Percentiles rank a stretch among this genome's conserved stretches.
Evolutionary conservation across 176 grass and related monocot species (phyloP).

Genomic region (Zea luxurians): DNA sequence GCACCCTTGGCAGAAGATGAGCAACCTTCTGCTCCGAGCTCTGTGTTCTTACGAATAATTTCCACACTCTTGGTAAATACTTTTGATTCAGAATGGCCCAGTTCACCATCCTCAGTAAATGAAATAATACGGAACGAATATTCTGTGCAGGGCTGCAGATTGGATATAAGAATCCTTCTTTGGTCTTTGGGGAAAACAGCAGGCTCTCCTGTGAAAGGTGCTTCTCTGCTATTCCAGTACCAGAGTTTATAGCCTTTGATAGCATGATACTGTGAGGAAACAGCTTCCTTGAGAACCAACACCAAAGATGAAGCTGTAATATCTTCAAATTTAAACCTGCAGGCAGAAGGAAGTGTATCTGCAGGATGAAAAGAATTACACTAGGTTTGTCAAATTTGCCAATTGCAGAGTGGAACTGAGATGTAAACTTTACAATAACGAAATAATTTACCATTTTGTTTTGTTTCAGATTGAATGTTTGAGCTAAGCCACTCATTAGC

Average conservation of each 20-base stretch:
- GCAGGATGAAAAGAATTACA: conserved; percentile 36
- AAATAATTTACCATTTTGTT: conserved; percentile 55
- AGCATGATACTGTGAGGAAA: conserved; percentile 46
- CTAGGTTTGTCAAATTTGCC: conserved; percentile 35
- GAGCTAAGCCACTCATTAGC: conserved; percentile 61
- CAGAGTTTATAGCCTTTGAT: conserved; percentile 94
- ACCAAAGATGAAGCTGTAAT: conserved; percentile 74
- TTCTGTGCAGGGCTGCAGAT: conserved; percentile 85
- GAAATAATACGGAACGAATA: conserved; percentile 94
- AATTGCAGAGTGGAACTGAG: conserved; percentile 33
- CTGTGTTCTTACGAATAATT: conserved; percentile 64
- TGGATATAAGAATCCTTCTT: conserved; percentile 85
- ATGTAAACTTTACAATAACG: conserved; percentile 11
- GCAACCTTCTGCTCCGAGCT: conserved; percentile 50
- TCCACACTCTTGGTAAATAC: conserved; percentile 90
- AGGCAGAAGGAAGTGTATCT: conserved; percentile 94
- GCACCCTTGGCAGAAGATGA: conserved; percentile 61
- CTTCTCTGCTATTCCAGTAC: conserved; percentile 84
- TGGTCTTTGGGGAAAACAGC: conserved; percentile 73
- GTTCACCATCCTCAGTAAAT: conserved; percentile 73
- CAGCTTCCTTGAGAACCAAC: conserved; percentile 76
- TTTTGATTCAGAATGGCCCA: conserved; percentile 90
- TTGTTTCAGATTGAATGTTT: conserved; percentile 50
- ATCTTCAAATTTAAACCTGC: conserved; percentile 91
- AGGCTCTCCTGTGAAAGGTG: conserved; percentile 45